These are phyloP conservation scores for Wickerhamomyces canadensis DNA, from an alignment of 805 yeast species.

Conservation along the genomic window DNA sequence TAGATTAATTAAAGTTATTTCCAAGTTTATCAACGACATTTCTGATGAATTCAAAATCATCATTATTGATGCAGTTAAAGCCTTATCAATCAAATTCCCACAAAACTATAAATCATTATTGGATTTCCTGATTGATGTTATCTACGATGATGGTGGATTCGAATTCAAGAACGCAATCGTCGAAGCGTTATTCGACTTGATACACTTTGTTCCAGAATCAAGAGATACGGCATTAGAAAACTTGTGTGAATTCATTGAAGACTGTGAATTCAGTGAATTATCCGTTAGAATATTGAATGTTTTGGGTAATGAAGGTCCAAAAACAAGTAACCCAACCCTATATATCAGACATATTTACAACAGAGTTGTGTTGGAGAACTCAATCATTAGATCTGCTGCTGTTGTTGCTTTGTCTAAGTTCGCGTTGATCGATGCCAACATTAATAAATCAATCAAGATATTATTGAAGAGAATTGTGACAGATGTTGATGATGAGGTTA, in stretches of 20 bases:
- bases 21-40: constrained; percentile 86
- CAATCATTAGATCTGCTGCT: constrained; percentile 93
- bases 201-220: constrained; percentile 79
- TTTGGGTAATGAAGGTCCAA: constrained; percentile 93
- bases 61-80: constrained; percentile 91
- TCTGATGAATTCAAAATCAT: constrained; percentile 94
- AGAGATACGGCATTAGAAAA: constrained; percentile 79
- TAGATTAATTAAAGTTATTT: constrained; percentile 79
- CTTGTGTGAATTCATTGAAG: constrained; percentile 95
- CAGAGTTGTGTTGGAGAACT: constrained; percentile 92
- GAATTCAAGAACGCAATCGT: constrained; percentile 81
- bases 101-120: constrained; percentile 80
- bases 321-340: constrained; percentile 75
- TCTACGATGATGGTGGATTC: constrained; percentile 89
- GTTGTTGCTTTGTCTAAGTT: constrained; percentile 89
- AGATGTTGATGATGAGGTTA: constrained; percentile 93
- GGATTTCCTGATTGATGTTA: constrained; percentile 71
- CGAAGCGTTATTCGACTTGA: constrained; percentile 89
- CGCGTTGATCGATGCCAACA: constrained; percentile 65
- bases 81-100: constrained; percentile 90
- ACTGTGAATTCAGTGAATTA: constrained; percentile 93
- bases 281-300: constrained; percentile 89
- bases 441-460: constrained; percentile 64
- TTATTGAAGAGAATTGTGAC: constrained; percentile 77
- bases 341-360: constrained; percentile 95